Conservation (phyloP, 2,329 filamentous ascomycete genomes). For the Venturia pyrina region DNA sequence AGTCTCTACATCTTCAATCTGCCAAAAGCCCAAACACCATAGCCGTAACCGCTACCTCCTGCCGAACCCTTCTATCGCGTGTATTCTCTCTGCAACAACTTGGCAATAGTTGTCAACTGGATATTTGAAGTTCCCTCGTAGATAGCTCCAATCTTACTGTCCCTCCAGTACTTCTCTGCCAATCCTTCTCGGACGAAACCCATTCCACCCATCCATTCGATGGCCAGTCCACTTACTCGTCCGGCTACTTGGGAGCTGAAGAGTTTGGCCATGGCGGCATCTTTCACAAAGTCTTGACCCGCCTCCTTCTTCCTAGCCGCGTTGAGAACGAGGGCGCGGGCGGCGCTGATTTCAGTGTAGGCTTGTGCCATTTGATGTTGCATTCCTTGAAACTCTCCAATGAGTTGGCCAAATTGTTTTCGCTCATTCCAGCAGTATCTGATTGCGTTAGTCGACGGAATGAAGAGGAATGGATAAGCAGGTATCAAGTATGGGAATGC, state of each 20-base stretch:
- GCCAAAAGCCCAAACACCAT: neutral
- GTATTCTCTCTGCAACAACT: constrained; percentile 59
- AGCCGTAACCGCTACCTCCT: neutral
- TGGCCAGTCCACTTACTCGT: constrained; percentile 70
- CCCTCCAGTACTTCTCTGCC: constrained; percentile 95
- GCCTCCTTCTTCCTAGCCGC: constrained; percentile 97
- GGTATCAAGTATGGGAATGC: constrained; percentile 17
- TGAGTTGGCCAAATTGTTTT: constrained; percentile 86
- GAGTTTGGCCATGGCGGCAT: constrained; percentile 97
- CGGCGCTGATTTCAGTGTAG: constrained; percentile 86
- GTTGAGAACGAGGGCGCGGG: constrained; percentile 88
- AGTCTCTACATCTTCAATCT: neutral
- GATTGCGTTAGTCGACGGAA: constrained; percentile 7
- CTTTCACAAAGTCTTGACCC: constrained; percentile 85
- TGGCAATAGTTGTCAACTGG: constrained; percentile 61
- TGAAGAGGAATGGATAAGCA: constrained; percentile 10
- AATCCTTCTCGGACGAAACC: constrained; percentile 93
- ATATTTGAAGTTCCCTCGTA: constrained; percentile 86
- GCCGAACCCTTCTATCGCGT: constrained; percentile 34
- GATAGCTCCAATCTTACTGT: constrained; percentile 97
- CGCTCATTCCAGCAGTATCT: constrained; percentile 97
- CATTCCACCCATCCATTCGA: constrained; percentile 99
- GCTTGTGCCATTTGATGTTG: constrained; percentile 97
- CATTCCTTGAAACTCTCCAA: constrained; percentile 98
- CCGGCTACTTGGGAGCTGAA: constrained; percentile 89